Evolutionary conservation across 73 alveolate genomes (phyloP).

Genomic region (Paramecium caudatum): DNA sequence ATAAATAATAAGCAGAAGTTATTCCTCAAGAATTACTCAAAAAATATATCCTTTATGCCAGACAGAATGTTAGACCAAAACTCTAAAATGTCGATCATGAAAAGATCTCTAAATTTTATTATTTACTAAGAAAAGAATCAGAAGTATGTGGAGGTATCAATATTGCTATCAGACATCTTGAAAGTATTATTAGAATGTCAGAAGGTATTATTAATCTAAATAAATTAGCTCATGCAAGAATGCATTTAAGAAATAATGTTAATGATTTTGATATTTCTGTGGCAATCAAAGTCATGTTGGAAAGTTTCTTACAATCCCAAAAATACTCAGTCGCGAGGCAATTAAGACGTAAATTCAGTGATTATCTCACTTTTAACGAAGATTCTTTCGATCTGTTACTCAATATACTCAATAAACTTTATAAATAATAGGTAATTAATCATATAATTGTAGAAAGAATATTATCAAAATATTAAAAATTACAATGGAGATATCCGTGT

Average conservation of each 20-base stretch:
- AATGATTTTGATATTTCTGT: slow-evolving; percentile 96
- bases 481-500: slow-evolving; percentile 30
- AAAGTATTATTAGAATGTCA: slow-evolving; percentile 97
- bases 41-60: slow-evolving; percentile 98
- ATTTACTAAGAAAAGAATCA: slow-evolving; percentile 94
- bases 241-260: slow-evolving; percentile 97
- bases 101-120: slow-evolving; percentile 95
- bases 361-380: slow-evolving; percentile 82
- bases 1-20: slow-evolving; percentile 50
- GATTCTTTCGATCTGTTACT: slow-evolving; percentile 88
- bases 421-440: slow-evolving; percentile 82
- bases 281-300: slow-evolving; percentile 96
- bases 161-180: slow-evolving; percentile 99
- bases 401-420: slow-evolving; percentile 86
- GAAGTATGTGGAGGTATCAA: slow-evolving; percentile 95
- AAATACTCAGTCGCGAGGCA: slow-evolving; percentile 95
- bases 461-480: slow-evolving; percentile 17
- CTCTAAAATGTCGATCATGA: slow-evolving; percentile 93
- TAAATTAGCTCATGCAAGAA: slow-evolving; percentile 96
- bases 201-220: slow-evolving; percentile 80
- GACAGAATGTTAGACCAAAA: slow-evolving; percentile 94
- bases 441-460: not conserved
- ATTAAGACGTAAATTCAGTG: slow-evolving; percentile 91
- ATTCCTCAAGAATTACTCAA: slow-evolving; percentile 93
- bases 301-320: slow-evolving; percentile 96